Evolutionary conservation across 2,329 filamentous ascomycete species (phyloP).

Genomic region (Diaporthe australafricana): DNA sequence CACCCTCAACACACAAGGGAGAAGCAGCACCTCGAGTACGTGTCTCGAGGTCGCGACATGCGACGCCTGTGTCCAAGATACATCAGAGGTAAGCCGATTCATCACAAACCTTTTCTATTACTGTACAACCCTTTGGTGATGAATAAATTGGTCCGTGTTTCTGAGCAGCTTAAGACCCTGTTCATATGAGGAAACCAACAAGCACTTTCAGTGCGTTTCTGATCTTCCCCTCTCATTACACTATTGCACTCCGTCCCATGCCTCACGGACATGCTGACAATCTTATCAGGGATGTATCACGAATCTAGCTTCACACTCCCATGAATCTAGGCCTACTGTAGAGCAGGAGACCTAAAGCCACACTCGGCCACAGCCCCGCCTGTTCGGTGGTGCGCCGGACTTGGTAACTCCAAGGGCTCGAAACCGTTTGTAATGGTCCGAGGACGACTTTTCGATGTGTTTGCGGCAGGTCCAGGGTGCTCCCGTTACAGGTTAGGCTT

Average conservation of each 20-base stretch:
- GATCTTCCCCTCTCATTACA: conserved; percentile 51
- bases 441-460: not conserved
- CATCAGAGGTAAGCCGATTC: not conserved
- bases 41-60: not conserved
- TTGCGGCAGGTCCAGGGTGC: not conserved
- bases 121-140: conserved; percentile 63
- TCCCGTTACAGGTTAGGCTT: no score
- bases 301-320: not conserved
- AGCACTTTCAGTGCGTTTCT: conserved; percentile 77
- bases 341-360: not conserved
- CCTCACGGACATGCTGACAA: not conserved
- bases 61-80: not conserved
- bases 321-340: not conserved
- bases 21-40: not conserved
- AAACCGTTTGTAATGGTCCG: no score
- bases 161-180: conserved; percentile 87
- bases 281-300: not conserved
- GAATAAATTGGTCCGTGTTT: conserved; percentile 91
- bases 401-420: not conserved
- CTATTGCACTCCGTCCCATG: not conserved
- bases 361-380: not conserved
- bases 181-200: conserved; percentile 73
- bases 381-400: not conserved
- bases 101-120: not conserved
- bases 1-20: not conserved